Evolutionary conservation across 345 rosid genomes (phyloP).

Genomic region (Populus alba): DNA sequence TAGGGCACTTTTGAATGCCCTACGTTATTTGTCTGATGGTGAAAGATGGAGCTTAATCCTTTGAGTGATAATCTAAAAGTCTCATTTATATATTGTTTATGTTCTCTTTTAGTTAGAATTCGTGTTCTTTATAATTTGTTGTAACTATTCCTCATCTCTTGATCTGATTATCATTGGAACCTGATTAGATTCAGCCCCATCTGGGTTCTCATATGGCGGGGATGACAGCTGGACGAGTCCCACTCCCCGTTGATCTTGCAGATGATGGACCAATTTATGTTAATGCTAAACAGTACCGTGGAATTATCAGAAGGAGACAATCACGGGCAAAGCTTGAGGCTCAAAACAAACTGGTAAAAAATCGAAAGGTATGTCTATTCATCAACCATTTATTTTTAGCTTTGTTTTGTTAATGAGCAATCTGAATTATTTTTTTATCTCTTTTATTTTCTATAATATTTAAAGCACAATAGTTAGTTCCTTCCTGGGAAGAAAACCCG

Average conservation of each 20-base stretch:
- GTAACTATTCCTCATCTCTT: neutral
- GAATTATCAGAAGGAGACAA: constrained; percentile 50
- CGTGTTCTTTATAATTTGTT: neutral
- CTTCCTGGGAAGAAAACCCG: neutral
- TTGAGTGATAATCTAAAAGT: neutral
- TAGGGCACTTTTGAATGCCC: neutral
- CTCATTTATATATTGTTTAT: neutral
- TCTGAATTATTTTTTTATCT: neutral
- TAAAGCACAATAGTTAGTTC: neutral
- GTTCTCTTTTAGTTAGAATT: too few relatives aligned
- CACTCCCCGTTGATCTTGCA: constrained; percentile 41
- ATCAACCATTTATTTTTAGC: neutral
- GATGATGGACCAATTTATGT: constrained; percentile 50
- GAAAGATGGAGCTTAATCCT: neutral
- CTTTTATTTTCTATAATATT: neutral
- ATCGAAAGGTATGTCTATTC: constrained; percentile 36
- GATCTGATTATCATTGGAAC: neutral
- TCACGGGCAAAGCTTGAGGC: constrained; percentile 54
- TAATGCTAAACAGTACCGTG: constrained; percentile 55
- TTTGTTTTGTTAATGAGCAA: neutral
- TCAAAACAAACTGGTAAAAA: constrained; percentile 43
- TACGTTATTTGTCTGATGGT: neutral
- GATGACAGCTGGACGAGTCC: constrained; percentile 34
- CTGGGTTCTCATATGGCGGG: constrained; percentile 33
- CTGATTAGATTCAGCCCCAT: constrained; percentile 35